phyloP scores from a whole-genome alignment of 2,329 filamentous ascomycete species.

The Annulohypoxylon truncatum region DNA sequence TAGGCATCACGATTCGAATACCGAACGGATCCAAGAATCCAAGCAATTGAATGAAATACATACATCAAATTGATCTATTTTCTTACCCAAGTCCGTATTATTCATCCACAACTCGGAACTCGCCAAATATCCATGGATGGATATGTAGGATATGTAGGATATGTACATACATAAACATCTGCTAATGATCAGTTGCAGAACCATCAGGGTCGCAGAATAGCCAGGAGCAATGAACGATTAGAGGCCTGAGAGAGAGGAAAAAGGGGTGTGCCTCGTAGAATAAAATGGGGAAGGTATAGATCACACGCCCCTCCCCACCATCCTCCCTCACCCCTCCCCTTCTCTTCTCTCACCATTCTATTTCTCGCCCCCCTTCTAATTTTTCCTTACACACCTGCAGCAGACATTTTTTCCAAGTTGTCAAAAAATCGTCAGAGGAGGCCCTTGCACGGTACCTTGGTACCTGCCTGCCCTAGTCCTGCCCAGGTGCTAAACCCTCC shows the following conservation, averaged over 20 bases:
- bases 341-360: constrained; percentile 26
- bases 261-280: constrained; percentile 26
- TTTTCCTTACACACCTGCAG: constrained; percentile 37
- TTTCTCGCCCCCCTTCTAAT: constrained; percentile 35
- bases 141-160: not conserved
- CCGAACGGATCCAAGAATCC: not conserved
- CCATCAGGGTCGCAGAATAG: constrained; percentile 32
- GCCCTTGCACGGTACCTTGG: constrained; percentile 32
- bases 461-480: constrained; percentile 11
- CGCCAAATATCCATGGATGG: not conserved
- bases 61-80: not conserved
- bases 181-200: constrained; percentile 19
- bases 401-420: constrained; percentile 33
- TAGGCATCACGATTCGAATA: not conserved
- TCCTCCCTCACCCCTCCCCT: constrained; percentile 2
- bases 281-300: constrained; percentile 28
- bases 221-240: constrained; percentile 25
- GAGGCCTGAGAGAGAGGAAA: constrained; percentile 20
- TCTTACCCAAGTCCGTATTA: not conserved
- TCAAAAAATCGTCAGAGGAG: constrained; percentile 30
- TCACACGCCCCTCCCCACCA: constrained; percentile 35
- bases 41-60: constrained; percentile 9
- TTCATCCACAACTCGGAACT: constrained; percentile 28
- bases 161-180: constrained; percentile 25
- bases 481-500: constrained; percentile 24